phyloP scores from a whole-genome alignment of 2,329 filamentous ascomycete genomes.

The Capronia epimyces region DNA sequence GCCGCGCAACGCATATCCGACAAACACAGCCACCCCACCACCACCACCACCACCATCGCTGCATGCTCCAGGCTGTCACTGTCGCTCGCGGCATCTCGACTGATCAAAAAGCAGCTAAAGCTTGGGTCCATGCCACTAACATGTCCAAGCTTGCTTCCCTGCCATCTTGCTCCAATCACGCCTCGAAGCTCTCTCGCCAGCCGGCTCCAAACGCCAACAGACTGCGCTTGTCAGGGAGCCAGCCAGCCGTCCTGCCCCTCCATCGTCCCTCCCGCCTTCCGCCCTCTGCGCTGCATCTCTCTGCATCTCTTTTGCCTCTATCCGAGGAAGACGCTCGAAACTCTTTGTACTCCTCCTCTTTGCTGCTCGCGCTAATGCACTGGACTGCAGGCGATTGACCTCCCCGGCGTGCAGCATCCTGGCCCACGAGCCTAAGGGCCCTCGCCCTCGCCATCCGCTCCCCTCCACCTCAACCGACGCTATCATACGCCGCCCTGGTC shows the following conservation, averaged over 20 bases:
- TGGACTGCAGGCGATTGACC: not conserved
- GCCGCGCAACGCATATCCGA: no score
- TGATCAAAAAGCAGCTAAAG: not conserved
- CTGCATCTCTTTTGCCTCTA: not conserved
- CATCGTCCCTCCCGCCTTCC: not conserved
- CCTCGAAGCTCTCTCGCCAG: not conserved
- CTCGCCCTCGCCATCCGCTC: no score
- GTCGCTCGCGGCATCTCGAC: no score
- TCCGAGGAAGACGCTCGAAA: not conserved
- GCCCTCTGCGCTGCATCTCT: not conserved
- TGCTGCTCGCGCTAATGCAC: not conserved
- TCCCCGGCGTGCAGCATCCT: not conserved
- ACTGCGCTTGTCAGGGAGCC: not conserved
- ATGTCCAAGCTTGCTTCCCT: not conserved
- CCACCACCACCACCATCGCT: no score
- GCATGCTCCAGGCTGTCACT: no score
- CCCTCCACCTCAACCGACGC: not conserved
- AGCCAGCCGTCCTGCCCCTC: not conserved
- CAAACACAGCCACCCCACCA: no score
- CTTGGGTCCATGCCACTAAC: not conserved
- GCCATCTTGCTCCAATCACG: not conserved
- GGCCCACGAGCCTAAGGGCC: not conserved
- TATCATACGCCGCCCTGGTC: not conserved
- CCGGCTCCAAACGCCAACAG: not conserved
- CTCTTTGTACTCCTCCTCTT: not conserved